Evolutionary conservation across 2,329 filamentous ascomycete genomes (phyloP).

Genomic region (Colletotrichum costaricense): DNA sequence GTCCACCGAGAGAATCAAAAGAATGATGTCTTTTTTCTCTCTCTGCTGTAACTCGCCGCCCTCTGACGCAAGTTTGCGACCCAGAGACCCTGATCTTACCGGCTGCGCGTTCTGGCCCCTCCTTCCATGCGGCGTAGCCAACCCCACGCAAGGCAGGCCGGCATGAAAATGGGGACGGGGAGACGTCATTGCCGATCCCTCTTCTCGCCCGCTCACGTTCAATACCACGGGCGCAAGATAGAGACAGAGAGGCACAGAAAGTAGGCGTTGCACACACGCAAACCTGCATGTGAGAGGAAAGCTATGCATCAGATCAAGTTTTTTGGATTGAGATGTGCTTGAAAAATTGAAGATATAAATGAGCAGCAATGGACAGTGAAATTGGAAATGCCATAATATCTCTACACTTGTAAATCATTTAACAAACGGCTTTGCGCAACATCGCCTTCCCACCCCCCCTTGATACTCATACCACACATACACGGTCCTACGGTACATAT

Average conservation of each 20-base stretch:
- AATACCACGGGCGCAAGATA: no score
- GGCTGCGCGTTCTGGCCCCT: not conserved
- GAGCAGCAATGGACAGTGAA: not conserved
- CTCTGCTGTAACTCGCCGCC: not conserved
- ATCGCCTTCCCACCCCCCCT: not conserved
- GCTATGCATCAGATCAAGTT: slow-evolving; percentile 19
- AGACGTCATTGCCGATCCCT: slow-evolving; percentile 33
- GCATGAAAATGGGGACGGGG: not conserved
- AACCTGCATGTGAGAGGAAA: not conserved
- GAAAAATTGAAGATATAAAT: slow-evolving; percentile 15
- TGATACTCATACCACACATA: not conserved
- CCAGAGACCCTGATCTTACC: slow-evolving; percentile 30
- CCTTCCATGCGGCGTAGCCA: not conserved
- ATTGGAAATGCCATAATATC: not conserved
- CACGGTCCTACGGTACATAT: no score
- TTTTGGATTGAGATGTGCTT: not conserved
- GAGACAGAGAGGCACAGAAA: no score
- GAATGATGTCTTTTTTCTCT: not conserved
- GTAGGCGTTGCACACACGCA: slow-evolving; percentile 1
- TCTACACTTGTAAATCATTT: not conserved
- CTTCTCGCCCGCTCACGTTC: not conserved
- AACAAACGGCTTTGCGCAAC: not conserved
- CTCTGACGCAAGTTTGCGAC: slow-evolving; percentile 18
- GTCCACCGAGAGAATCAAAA: not conserved
- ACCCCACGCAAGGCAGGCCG: slow-evolving; percentile 14